Evolutionary conservation across 2,329 filamentous ascomycete species (phyloP), one percentile per base, ranked within the genome.

Genomic region (Seiridium cupressi): DNA sequence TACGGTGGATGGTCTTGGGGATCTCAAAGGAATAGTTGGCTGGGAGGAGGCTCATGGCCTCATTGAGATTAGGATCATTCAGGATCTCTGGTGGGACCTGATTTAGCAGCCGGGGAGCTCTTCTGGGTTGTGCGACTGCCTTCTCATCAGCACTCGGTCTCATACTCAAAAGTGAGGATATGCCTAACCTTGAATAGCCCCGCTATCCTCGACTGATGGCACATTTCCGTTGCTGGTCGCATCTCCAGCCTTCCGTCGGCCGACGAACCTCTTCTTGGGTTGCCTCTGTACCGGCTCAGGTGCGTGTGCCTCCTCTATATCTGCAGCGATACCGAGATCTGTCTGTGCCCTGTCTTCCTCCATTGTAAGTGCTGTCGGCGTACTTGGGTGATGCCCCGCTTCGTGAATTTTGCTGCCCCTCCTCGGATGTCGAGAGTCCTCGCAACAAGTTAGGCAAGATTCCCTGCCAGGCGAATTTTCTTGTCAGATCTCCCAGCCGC

Each of bases 11-110:
- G 7, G 95, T 99, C 79, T 99, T 99, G 73, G 92, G 95, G 59
- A 99, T 93, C 79, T 99, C 95, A 73, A 99, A 99, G 68, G 91
- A 94, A 83, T 99, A 99, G 80, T 99, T 99, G n/a, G 86, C 80
- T 1, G 95, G 95, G 2, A 99, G 86, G 38, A 99, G 84, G 5
- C 87, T 83, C 61, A 98, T 93, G 3, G 95, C 95, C 49, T 88
- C 89, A 74, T 94, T 94, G 70, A 99, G 90, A 53, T 90, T 91
- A 53, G 88, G 81, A 70, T 99, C 90, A 64, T 96, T 84, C 26
- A 95, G 81, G 64, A 99, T 97, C 64, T 94, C 90, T 13, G 88
- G 83, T 2, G 95, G 94, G 1, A 99, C 91, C 71, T 95, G 91
- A 73, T 97, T 98, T 62, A 98, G 77, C n/a, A 93, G 86, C 64